A percentile compares a stretch with the other conserved stretches of the same genome.
Evolutionary conservation across 345 rosid genomes (phyloP).

Genomic region (Rhodamnia rubescens): DNA sequence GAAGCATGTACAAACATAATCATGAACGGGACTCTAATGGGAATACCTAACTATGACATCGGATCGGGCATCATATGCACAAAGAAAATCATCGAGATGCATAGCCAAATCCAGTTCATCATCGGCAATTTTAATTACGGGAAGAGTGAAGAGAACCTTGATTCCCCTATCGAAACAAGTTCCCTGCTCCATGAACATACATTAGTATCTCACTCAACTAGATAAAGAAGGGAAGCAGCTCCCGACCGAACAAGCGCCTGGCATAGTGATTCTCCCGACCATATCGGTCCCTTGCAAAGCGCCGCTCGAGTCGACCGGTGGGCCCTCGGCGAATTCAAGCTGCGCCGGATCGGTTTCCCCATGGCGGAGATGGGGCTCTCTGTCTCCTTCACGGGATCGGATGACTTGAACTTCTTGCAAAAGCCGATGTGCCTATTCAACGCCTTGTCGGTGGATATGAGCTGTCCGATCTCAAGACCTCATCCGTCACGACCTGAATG

Average conservation of each 20-base stretch:
- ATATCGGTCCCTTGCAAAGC: slow-evolving; percentile 11
- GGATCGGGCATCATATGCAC: not conserved
- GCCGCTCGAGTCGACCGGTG: slow-evolving; percentile 31
- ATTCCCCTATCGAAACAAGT: not conserved
- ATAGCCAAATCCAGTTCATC: not conserved
- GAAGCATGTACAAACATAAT: not conserved
- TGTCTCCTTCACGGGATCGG: slow-evolving; percentile 5
- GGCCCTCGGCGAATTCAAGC: slow-evolving; percentile 34
- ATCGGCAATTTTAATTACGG: not conserved
- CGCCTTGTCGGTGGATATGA: slow-evolving; percentile 48
- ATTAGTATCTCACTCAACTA: not conserved
- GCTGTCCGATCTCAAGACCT: slow-evolving; percentile 32
- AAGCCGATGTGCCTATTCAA: slow-evolving; percentile 33
- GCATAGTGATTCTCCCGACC: not conserved
- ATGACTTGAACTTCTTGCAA: slow-evolving; percentile 24
- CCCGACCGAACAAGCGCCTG: not conserved
- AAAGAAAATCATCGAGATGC: not conserved
- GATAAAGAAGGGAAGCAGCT: slow-evolving; percentile 6
- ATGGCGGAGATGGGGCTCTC: slow-evolving; percentile 62
- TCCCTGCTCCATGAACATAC: not conserved
- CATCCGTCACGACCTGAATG: slow-evolving; percentile 49
- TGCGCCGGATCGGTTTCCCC: slow-evolving; percentile 42
- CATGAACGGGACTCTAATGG: not conserved
- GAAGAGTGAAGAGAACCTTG: not conserved
- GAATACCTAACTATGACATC: not conserved